These are phyloP conservation scores for Bocquillonia castaneifolia DNA, from an alignment of 441 rosid genomes.

Conservation along the genomic window DNA sequence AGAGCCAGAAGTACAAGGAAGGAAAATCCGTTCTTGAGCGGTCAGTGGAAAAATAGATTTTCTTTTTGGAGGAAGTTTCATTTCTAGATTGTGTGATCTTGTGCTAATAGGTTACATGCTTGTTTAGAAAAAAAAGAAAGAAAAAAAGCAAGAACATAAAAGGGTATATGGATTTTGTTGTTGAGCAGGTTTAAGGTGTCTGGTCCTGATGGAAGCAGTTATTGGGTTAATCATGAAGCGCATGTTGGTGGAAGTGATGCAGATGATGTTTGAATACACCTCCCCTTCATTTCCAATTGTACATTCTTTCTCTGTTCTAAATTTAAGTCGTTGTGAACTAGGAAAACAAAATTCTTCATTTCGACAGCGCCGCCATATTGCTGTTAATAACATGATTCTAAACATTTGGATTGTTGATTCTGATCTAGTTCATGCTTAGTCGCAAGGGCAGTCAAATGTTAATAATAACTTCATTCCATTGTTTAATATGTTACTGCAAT, in stretches of 20 bases:
- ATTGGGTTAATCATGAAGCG: slow-evolving; percentile 61
- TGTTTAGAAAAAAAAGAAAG: background rate
- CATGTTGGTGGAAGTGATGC: slow-evolving; percentile 82
- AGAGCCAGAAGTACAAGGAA: slow-evolving; percentile 94
- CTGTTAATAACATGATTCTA: slow-evolving; percentile 30
- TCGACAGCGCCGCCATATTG: slow-evolving; percentile 7
- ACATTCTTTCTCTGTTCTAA: slow-evolving; percentile 44
- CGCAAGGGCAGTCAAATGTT: background rate
- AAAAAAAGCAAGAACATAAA: background rate
- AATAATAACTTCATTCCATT: slow-evolving; percentile 4
- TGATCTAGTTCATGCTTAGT: slow-evolving; percentile 14
- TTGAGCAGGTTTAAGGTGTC: slow-evolving; percentile 73
- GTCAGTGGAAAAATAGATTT: slow-evolving; percentile 41
- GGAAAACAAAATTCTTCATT: slow-evolving; percentile 18
- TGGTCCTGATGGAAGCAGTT: slow-evolving; percentile 87
- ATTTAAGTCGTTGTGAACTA: slow-evolving; percentile 32
- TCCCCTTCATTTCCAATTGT: slow-evolving; percentile 34
- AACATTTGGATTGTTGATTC: slow-evolving; percentile 29
- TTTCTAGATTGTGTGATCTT: slow-evolving; percentile 15
- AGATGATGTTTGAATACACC: slow-evolving; percentile 64
- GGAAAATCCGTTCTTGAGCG: slow-evolving; percentile 94
- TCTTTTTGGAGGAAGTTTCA: slow-evolving; percentile 12
- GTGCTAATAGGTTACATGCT: background rate
- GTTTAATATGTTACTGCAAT: background rate
- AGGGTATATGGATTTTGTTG: slow-evolving; percentile 21